These are phyloP conservation scores for Drechslerella coelobrocha DNA, from an alignment of 2,329 filamentous ascomycete species.

Conservation along the genomic window DNA sequence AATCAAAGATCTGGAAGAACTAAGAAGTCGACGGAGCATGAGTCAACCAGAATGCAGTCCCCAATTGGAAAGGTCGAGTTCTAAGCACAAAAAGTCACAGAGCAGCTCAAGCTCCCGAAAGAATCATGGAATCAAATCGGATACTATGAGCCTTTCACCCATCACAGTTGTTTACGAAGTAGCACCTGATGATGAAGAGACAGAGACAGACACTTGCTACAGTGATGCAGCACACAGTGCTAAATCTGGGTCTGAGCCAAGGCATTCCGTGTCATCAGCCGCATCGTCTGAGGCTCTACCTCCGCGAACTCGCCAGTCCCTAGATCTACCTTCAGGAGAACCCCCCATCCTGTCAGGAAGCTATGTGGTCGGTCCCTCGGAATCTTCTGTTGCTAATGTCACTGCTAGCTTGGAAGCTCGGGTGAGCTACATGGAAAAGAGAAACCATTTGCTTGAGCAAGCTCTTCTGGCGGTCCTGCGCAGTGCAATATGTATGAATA, in stretches of 20 bases:
- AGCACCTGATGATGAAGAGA: constrained; percentile 14
- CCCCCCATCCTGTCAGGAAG: neutral
- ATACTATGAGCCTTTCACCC: constrained; percentile 16
- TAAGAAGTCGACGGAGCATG: constrained; percentile 23
- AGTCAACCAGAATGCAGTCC: neutral
- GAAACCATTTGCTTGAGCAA: constrained; percentile 54
- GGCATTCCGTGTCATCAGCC: constrained; percentile 18
- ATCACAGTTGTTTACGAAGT: constrained; percentile 40
- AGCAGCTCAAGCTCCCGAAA: constrained; percentile 13
- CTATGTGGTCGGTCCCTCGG: neutral
- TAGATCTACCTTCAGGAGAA: neutral
- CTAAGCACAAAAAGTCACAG: constrained; percentile 16
- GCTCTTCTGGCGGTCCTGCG: constrained; percentile 54
- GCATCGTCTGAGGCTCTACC: constrained; percentile 34
- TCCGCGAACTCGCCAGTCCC: constrained; percentile 7
- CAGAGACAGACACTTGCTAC: neutral
- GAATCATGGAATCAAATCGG: constrained; percentile 10
- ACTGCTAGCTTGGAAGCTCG: constrained; percentile 47
- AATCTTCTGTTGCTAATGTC: neutral
- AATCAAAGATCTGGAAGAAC: constrained; percentile 38
- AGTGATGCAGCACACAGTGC: constrained; percentile 5
- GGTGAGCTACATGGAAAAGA: constrained; percentile 53
- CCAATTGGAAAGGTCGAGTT: neutral
- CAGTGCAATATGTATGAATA: constrained; percentile 47
- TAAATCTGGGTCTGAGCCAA: neutral